Evolutionary conservation across 202 grass and related monocot species (phyloP), one percentile per base, ranked within the genome.

Genomic region (Zoysia matrella): DNA sequence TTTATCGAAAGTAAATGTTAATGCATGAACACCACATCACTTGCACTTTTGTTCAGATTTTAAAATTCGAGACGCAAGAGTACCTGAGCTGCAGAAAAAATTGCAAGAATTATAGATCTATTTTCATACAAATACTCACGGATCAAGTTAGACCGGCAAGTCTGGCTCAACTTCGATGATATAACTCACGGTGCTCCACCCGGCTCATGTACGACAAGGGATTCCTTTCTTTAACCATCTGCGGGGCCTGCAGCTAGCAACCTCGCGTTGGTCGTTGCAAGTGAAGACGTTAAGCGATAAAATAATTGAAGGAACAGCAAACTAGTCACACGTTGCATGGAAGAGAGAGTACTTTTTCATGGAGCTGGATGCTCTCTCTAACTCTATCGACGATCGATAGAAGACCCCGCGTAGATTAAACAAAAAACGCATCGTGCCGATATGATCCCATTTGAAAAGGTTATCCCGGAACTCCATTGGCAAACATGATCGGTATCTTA

Each of bases 271-370:
- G 22, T 22, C 22, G 22, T 22, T 22, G 22, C 22, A 22, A 22
- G 22, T 22, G 22, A 22, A 22, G 22, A 22, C 22, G 22, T 22
- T 22, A 22, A 22, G 22, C 22, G 22, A 22, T 22, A 22, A 52
- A 52, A 52, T 52, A 52, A 52, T 54, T 3, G 52, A 54, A 54
- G 52, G 12, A 55, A 4, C 12, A 55, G 53, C 11, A 14, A 11
- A 55, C 53, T 41, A 69, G 46, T 79, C 78, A 81, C 36, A 60
- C 70, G 64, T 13, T 82, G 60, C 80, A 82, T 74, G 70, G 67
- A 52, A 0, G 39, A 22, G 9, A 12, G 22, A 22, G 22, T 22
- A 22, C 22, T 22, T 22, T 22, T 22, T 22, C 22, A 22, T 22
- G 22, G 22, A 22, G 22, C 22, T 22, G 22, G 22, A 22, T 22